phyloP scores from a whole-genome alignment of 768 basidiomycete species.

The Amanita pseudoporphyria region DNA sequence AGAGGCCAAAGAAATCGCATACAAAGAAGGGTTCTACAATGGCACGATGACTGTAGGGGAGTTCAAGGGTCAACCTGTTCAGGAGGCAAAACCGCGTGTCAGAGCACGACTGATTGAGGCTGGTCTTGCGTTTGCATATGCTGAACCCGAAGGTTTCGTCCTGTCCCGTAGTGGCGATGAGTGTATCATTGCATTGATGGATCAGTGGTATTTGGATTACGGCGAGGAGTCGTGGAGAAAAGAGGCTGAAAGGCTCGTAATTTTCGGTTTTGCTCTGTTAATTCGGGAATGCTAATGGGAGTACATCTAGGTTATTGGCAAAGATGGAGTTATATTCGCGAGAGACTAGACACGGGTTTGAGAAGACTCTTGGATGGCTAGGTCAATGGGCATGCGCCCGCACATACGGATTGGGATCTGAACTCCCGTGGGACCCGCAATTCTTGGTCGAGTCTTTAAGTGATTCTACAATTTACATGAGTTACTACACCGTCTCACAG shows the following conservation, averaged over 20 bases:
- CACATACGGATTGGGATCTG: constrained; percentile 91
- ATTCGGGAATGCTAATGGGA: constrained; percentile 1
- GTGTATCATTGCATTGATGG: constrained; percentile 96
- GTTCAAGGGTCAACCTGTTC: constrained; percentile 80
- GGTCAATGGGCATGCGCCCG: constrained; percentile 99
- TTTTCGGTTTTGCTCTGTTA: constrained; percentile 17
- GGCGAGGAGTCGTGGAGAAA: constrained; percentile 87
- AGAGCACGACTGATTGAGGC: constrained; percentile 71
- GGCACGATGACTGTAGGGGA: constrained; percentile 89
- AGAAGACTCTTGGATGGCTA: constrained; percentile 88
- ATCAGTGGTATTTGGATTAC: constrained; percentile 99
- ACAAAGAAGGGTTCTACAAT: constrained; percentile 97
- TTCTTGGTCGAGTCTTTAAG: constrained; percentile 96
- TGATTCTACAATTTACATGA: constrained; percentile 98
- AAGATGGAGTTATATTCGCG: constrained; percentile 83
- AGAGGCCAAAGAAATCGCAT: constrained; percentile 95
- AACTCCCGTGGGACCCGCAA: constrained; percentile 92
- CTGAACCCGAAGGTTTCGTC: constrained; percentile 89
- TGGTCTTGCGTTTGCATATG: constrained; percentile 81
- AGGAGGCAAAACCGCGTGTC: constrained; percentile 88
- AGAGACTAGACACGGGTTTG: constrained; percentile 92
- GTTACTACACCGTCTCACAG: constrained; percentile 93
- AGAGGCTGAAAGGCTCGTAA: constrained; percentile 67
- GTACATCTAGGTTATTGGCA: constrained; percentile 49
- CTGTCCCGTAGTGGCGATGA: constrained; percentile 91